Base-by-base conservation (phyloP, 108 stramenopile genomes). In the Cyclotella atomus region DNA sequence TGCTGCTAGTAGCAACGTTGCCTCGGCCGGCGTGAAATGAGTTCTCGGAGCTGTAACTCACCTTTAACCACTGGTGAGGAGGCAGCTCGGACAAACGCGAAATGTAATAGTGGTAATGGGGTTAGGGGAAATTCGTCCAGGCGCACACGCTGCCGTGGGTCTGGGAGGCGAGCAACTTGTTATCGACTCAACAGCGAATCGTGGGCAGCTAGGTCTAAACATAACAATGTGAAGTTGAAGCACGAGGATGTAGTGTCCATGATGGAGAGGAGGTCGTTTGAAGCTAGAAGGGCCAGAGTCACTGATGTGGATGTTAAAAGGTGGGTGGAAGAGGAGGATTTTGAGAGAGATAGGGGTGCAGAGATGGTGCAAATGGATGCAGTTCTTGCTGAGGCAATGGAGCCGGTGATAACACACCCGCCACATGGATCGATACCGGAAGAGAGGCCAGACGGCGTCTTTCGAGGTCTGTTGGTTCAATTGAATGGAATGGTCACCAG, bases 61-160 rank as follows among this genome's bases (percentile, higher is more conserved):
- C 27, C 54, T 4, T 27, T 4, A 6, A 55, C 54, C 54, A 55
- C 54, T 4, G 54, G 27, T 28, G 54, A 28, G 54, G 54, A 55
- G 54, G 49, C 49, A n/a, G 49, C 49, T 50, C 16, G 49, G 49
- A 50, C n/a, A n/a, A n/a, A n/a, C n/a, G n/a, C n/a, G n/a, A n/a
- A n/a, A n/a, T n/a, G n/a, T n/a, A n/a, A n/a, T n/a, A n/a, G n/a
- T n/a, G n/a, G n/a, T n/a, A n/a, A n/a, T n/a, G n/a, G n/a, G n/a
- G n/a, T n/a, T n/a, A n/a, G n/a, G n/a, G n/a, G n/a, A n/a, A n/a
- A n/a, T n/a, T n/a, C n/a, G n/a, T n/a, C n/a, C n/a, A 55, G 54
- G 54, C 54, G 25, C 27, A 28, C 54, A 55, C 54, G 54, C 54
- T 55, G 54, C 28, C 54, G 54, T 16, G 27, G 27, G 54, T 55